A percentile compares a stretch with the other conserved stretches of the same genome.
These are phyloP conservation scores for Cyclotella kingstonii DNA, from an alignment of 108 stramenopile species.

Conservation along the genomic window DNA sequence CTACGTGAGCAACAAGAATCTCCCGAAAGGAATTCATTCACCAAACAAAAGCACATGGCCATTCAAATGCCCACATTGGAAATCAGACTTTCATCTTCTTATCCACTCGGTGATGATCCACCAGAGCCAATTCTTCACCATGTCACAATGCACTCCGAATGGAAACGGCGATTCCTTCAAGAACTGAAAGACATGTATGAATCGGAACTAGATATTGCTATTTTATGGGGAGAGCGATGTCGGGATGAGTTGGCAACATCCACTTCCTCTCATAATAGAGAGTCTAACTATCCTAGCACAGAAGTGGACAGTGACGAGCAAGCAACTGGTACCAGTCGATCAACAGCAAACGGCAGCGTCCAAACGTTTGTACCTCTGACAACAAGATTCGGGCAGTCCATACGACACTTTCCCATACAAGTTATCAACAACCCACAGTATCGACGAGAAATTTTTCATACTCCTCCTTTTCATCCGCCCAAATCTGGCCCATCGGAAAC, in stretches of 20 bases:
- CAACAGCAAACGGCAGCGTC: not conserved
- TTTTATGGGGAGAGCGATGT: slow-evolving; percentile 64
- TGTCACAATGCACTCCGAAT: slow-evolving; percentile 32
- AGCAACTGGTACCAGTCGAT: not conserved
- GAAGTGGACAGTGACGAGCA: slow-evolving; percentile 9
- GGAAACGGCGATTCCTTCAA: slow-evolving; percentile 13
- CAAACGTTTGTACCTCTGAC: slow-evolving; percentile 43
- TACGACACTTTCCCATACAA: slow-evolving; percentile 37
- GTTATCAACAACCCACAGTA: slow-evolving; percentile 43
- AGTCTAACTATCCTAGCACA: not conserved
- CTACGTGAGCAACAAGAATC: slow-evolving; percentile 3
- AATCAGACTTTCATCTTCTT: slow-evolving; percentile 33
- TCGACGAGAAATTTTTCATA: slow-evolving; percentile 40
- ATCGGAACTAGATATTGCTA: slow-evolving; percentile 44
- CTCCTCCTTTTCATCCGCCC: slow-evolving; percentile 65
- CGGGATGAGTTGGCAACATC: slow-evolving; percentile 21
- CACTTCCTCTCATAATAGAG: not conserved
- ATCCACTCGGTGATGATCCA: slow-evolving; percentile 31
- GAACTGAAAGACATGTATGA: slow-evolving; percentile 51
- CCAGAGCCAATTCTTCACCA: slow-evolving; percentile 42
- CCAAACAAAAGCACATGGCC: slow-evolving; percentile 6
- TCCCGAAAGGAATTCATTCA: not conserved
- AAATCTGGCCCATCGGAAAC: slow-evolving; percentile 54
- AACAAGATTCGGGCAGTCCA: slow-evolving; percentile 42
- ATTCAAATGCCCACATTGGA: slow-evolving; percentile 35